These are phyloP conservation scores for Davidsoniella virescens DNA, from an alignment of 2,329 filamentous ascomycete genomes.

Conservation along the genomic window DNA sequence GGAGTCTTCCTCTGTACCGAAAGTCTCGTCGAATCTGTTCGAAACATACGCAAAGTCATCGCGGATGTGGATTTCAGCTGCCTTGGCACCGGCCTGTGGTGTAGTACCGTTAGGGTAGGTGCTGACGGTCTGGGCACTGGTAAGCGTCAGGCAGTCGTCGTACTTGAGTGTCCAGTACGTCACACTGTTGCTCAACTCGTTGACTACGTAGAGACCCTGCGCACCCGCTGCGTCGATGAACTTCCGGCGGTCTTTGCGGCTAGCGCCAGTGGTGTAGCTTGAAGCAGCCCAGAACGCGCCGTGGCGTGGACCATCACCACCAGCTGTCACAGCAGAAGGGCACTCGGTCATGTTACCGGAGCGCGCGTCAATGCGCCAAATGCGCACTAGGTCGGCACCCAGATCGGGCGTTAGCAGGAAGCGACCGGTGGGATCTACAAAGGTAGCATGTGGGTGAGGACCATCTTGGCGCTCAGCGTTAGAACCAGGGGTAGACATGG, in stretches of 20 bases:
- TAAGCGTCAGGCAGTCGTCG: conserved; percentile 30
- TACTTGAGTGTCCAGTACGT: conserved; percentile 34
- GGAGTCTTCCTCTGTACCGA: conserved; percentile 37
- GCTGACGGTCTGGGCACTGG: conserved; percentile 27
- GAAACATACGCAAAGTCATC: conserved; percentile 42
- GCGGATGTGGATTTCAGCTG: conserved; percentile 35
- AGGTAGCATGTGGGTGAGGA: conserved; percentile 36
- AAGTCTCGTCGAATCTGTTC: conserved; percentile 45
- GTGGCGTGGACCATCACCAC: conserved; percentile 37
- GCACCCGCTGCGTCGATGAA: conserved; percentile 6
- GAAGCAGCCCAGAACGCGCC: conserved; percentile 30
- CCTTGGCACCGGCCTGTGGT: conserved; percentile 30
- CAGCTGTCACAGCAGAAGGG: conserved; percentile 23
- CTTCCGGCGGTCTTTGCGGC: conserved; percentile 9
- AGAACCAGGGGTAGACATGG: conserved; percentile 26
- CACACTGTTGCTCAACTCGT: conserved; percentile 34
- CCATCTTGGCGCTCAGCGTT: conserved; percentile 34
- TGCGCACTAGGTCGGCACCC: conserved; percentile 36
- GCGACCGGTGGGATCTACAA: conserved; percentile 31
- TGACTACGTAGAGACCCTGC: conserved; percentile 24
- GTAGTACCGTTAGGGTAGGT: conserved; percentile 29
- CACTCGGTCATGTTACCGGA: conserved; percentile 31
- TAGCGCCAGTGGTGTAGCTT: conserved; percentile 11
- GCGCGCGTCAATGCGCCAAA: conserved; percentile 31
- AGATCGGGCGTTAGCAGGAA: conserved; percentile 37